Percentiles rank a stretch among this genome's conserved stretches.
Conservation (phyloP, 805 yeast species). For the Zygotorulaspora sp. region DNA sequence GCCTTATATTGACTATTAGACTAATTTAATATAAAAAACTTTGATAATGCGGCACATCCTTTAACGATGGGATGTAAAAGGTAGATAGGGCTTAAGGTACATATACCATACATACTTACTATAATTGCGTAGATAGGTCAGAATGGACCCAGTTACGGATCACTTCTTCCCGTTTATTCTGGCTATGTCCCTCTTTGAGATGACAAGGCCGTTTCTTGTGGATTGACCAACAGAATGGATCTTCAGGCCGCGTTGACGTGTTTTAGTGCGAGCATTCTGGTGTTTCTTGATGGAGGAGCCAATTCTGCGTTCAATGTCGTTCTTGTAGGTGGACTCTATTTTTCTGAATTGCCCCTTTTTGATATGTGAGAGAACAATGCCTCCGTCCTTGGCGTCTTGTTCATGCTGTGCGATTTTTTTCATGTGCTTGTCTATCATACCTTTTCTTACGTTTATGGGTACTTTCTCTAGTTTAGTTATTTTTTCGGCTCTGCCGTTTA, state of each 20-base stretch:
- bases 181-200: conserved; percentile 64
- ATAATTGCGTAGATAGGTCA: background rate
- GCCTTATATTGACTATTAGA: too few species aligned
- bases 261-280: conserved; percentile 38
- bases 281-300: conserved; percentile 49
- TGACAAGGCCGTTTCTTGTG: conserved; percentile 72
- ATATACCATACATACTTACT: background rate
- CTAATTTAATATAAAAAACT: background rate
- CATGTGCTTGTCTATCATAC: conserved; percentile 61
- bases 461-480: conserved; percentile 56
- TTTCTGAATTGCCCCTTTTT: conserved; percentile 64
- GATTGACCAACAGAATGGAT: conserved; percentile 71
- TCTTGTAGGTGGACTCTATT: conserved; percentile 44
- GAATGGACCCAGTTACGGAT: too few species aligned
- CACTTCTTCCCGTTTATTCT: conserved; percentile 34
- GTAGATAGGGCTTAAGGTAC: too few species aligned
- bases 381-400: conserved; percentile 81
- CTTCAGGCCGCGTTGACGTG: conserved; percentile 73
- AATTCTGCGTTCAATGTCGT: conserved; percentile 38
- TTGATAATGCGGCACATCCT: too few species aligned
- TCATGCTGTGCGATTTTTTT: conserved; percentile 54
- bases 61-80: too few species aligned
- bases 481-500: conserved; percentile 40
- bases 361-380: conserved; percentile 74
- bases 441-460: conserved; percentile 87